Evolutionary conservation across 2,329 filamentous ascomycete genomes (phyloP).

Genomic region (Aschersonia sp.): DNA sequence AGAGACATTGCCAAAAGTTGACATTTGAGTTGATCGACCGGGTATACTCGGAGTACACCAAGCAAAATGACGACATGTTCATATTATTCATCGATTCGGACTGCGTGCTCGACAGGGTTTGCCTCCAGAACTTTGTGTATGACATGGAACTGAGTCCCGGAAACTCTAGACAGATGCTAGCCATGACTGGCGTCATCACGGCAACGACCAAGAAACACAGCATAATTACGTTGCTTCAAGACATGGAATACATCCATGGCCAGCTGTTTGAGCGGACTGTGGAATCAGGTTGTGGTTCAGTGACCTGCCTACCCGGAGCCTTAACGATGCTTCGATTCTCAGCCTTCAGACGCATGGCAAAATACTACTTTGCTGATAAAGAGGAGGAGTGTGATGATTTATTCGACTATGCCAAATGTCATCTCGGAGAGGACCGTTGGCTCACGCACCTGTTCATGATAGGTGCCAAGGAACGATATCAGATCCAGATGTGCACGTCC

Average conservation of each 20-base stretch:
- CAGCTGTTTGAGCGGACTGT: conserved; percentile 93
- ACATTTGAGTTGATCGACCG: conserved; percentile 91
- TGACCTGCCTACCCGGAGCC: conserved; percentile 91
- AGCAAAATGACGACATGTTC: conserved; percentile 81
- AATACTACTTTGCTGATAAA: conserved; percentile 97
- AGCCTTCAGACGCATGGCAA: conserved; percentile 91
- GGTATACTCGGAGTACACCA: conserved; percentile 77
- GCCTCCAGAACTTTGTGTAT: conserved; percentile 94
- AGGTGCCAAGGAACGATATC: conserved; percentile 79
- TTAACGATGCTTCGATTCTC: conserved; percentile 92
- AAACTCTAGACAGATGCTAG: conserved; percentile 82
- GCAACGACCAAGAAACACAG: conserved; percentile 82
- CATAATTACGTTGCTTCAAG: conserved; percentile 82
- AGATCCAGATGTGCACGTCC: conserved; percentile 95
- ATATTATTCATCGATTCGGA: conserved; percentile 96
- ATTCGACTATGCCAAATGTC: conserved; percentile 93
- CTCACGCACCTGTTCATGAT: conserved; percentile 99
- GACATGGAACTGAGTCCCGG: conserved; percentile 97
- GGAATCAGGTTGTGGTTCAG: conserved; percentile 84
- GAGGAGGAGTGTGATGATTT: conserved; percentile 90
- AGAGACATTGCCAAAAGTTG: conserved; percentile 83
- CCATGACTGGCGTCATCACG: conserved; percentile 96
- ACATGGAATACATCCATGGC: conserved; percentile 97
- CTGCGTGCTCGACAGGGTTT: conserved; percentile 82
- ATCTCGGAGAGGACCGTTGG: conserved; percentile 92